A percentile compares a stretch with the other conserved stretches of the same genome.
These are phyloP conservation scores for Chaetomiaceae sp. DNA, from an alignment of 2,329 filamentous ascomycete genomes.

Conservation along the genomic window DNA sequence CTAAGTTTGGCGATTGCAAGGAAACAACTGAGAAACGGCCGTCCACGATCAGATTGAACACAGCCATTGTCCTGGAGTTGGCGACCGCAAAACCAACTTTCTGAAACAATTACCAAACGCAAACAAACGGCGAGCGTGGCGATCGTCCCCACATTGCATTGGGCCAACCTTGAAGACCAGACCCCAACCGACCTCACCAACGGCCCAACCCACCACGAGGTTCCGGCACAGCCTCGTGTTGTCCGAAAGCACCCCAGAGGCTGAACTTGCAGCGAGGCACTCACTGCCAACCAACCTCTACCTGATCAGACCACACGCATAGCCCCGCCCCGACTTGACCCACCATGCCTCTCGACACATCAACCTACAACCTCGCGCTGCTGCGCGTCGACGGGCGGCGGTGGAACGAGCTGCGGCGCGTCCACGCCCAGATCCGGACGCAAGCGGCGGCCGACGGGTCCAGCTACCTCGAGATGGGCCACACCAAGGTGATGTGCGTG, in stretches of 20 bases:
- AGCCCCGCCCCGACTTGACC: no score
- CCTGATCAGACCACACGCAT: no score
- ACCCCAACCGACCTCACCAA: conserved; percentile 1
- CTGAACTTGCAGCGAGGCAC: no score
- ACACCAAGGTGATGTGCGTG: conserved; percentile 94
- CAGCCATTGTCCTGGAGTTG: background rate
- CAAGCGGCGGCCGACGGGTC: conserved; percentile 91
- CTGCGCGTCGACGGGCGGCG: conserved; percentile 78
- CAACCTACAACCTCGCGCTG: conserved; percentile 81
- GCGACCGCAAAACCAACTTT: no score
- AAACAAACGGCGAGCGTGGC: background rate
- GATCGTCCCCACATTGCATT: background rate
- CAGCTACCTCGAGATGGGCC: conserved; percentile 92
- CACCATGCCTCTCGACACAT: conserved; percentile 89
- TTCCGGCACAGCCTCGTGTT: background rate
- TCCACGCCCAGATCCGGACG: conserved; percentile 85
- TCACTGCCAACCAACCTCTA: no score
- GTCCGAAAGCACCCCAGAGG: no score
- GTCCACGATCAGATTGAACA: no score
- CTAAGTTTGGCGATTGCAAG: conserved; percentile 4
- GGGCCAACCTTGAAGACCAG: conserved; percentile 1
- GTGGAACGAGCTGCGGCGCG: conserved; percentile 93
- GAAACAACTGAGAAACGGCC: background rate
- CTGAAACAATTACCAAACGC: background rate
- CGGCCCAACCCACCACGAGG: background rate